A percentile compares a stretch with the other conserved stretches of the same genome.
Conservation (phyloP, 2,329 filamentous ascomycete species). For the Aspergillus fijiensis region DNA sequence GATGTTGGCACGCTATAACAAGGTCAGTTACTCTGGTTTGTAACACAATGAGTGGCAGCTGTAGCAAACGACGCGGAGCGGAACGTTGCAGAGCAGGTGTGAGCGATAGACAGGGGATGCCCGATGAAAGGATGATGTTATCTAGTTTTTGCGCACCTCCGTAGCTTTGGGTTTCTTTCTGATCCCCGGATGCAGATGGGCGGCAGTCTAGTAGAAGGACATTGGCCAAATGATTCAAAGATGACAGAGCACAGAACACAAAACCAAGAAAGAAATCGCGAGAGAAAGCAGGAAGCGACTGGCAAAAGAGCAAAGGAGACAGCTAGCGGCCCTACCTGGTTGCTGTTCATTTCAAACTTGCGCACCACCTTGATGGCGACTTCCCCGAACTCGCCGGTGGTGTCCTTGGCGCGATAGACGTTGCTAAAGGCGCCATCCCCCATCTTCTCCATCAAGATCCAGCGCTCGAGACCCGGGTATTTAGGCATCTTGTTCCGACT, state of each 20-base stretch:
- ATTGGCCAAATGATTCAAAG: conserved; percentile 50
- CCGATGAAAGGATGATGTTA: background rate
- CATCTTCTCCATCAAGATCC: conserved; percentile 92
- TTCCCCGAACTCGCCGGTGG: conserved; percentile 68
- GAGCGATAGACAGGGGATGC: conserved; percentile 1
- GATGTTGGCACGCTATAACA: conserved; percentile 82
- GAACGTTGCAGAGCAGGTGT: conserved; percentile 11
- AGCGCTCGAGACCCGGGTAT: conserved; percentile 83
- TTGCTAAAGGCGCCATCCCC: conserved; percentile 98
- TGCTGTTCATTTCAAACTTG: conserved; percentile 98
- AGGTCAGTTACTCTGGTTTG: conserved; percentile 27
- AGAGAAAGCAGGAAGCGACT: conserved; percentile 24
- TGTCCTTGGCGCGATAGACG: conserved; percentile 86
- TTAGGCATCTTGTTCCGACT: conserved; percentile 79
- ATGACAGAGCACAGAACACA: conserved; percentile 22
- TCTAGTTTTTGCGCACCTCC: conserved; percentile 71
- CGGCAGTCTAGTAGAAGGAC: conserved; percentile 68
- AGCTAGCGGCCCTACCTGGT: conserved; percentile 72
- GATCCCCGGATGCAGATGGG: conserved; percentile 93
- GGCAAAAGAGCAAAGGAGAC: conserved; percentile 28
- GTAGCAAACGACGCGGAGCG: background rate
- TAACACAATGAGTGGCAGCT: background rate
- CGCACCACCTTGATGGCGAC: conserved; percentile 98
- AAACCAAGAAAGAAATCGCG: conserved; percentile 21
- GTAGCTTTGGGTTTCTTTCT: conserved; percentile 92